Evolutionary conservation across 495 filamentous ascomycete species (phyloP).

Genomic region (Bombardia bombarda): DNA sequence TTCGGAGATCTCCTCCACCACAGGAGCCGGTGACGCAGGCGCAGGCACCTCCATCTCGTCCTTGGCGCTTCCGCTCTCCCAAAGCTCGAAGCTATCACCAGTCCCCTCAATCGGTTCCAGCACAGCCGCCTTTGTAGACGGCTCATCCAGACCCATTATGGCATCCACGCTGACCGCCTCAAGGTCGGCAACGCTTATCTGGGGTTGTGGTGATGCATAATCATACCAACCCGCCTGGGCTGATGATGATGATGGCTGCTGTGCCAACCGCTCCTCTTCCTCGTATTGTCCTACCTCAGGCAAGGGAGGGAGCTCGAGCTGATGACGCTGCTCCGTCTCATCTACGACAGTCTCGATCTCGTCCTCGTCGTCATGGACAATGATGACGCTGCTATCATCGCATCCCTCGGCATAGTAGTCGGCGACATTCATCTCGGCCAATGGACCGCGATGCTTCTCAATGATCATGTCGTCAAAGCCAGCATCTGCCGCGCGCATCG

Average conservation of each 20-base stretch:
- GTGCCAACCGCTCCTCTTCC: slow-evolving; percentile 6
- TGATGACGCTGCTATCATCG: slow-evolving; percentile 51
- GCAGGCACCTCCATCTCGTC: slow-evolving; percentile 31
- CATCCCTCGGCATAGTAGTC: slow-evolving; percentile 68
- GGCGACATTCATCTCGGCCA: slow-evolving; percentile 60
- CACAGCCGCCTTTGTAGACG: slow-evolving; percentile 32
- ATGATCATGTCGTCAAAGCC: slow-evolving; percentile 33
- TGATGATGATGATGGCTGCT: not conserved
- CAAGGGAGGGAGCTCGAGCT: slow-evolving; percentile 3
- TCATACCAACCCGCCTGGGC: slow-evolving; percentile 18
- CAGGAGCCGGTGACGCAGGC: slow-evolving; percentile 16
- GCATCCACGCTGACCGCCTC: slow-evolving; percentile 29
- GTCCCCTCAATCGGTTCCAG: slow-evolving; percentile 45
- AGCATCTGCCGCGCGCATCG: slow-evolving; percentile 5
- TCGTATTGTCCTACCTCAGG: slow-evolving; percentile 5
- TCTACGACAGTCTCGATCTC: slow-evolving; percentile 19
- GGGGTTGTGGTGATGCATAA: slow-evolving; percentile 25
- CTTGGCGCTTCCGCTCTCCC: slow-evolving; percentile 56
- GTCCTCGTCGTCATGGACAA: slow-evolving; percentile 52
- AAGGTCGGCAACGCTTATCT: slow-evolving; percentile 20
- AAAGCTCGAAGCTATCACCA: slow-evolving; percentile 51
- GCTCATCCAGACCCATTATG: slow-evolving; percentile 38
- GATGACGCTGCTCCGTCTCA: slow-evolving; percentile 7
- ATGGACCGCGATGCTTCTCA: slow-evolving; percentile 53
- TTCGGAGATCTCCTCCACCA: too few relatives aligned